These are phyloP conservation scores for Pleurotus ostreatus DNA, from an alignment of 768 basidiomycete species.

Conservation along the genomic window DNA sequence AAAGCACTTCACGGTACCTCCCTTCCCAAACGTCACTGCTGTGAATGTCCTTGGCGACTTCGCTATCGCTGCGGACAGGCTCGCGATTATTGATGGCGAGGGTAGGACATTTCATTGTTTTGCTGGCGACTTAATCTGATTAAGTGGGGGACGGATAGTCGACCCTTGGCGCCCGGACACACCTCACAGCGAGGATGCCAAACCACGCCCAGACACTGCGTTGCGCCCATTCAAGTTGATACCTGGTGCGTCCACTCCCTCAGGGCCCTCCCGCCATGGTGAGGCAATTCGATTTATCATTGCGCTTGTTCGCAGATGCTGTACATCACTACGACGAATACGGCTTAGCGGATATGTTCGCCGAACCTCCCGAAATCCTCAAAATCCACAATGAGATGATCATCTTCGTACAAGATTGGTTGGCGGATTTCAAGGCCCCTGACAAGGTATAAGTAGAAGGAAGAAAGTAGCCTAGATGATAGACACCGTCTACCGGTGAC, in stretches of 20 bases:
- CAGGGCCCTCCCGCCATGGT: not conserved
- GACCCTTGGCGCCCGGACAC: conserved; percentile 92
- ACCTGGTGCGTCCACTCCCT: conserved; percentile 48
- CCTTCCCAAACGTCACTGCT: conserved; percentile 70
- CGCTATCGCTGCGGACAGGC: conserved; percentile 68
- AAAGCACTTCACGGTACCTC: conserved; percentile 66
- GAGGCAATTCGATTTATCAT: not conserved
- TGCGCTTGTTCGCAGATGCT: conserved; percentile 35
- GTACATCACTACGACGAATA: conserved; percentile 80
- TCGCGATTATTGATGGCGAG: conserved; percentile 89
- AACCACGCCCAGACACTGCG: conserved; percentile 64
- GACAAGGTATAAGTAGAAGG: not conserved
- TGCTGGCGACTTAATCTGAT: not conserved
- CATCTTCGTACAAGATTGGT: conserved; percentile 75
- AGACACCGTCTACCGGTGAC: too few relatives aligned
- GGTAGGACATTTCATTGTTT: conserved; percentile 30
- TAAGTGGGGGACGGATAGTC: conserved; percentile 33
- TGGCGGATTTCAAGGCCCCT: conserved; percentile 39
- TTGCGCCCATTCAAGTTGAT: conserved; percentile 84
- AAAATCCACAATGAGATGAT: conserved; percentile 81
- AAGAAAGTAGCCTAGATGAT: too few relatives aligned
- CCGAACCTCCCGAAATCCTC: conserved; percentile 76
- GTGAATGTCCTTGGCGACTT: conserved; percentile 89
- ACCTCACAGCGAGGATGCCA: conserved; percentile 74
- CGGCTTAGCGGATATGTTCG: conserved; percentile 53